phyloP scores from a whole-genome alignment of 441 rosid genomes.

The Brassica hybrid region DNA sequence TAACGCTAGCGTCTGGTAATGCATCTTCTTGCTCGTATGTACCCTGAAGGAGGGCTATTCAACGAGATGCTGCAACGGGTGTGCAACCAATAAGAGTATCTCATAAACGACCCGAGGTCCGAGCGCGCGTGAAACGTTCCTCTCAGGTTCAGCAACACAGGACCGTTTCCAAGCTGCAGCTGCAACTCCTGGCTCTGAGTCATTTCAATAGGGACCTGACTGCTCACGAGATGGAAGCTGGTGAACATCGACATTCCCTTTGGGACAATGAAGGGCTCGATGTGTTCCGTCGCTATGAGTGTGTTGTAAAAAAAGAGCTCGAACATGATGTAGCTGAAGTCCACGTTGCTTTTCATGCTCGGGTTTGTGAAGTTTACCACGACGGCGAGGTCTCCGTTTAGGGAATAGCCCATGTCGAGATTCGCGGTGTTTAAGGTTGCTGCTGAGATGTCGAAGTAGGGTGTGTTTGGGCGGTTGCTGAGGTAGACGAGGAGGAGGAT shows the following conservation, averaged over 20 bases:
- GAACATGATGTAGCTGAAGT: conserved; percentile 68
- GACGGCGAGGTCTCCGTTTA: conserved; percentile 68
- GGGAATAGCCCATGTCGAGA: conserved; percentile 63
- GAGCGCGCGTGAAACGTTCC: conserved; percentile 73
- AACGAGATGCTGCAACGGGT: conserved; percentile 57
- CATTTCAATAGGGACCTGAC: conserved; percentile 67
- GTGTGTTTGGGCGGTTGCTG: conserved; percentile 73
- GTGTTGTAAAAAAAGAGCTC: conserved; percentile 70
- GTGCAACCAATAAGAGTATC: conserved; percentile 72
- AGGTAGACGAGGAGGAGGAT: conserved; percentile 74
- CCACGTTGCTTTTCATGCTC: conserved; percentile 70
- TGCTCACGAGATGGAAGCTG: conserved; percentile 62
- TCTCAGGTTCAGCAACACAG: conserved; percentile 52
- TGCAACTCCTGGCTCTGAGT: conserved; percentile 51
- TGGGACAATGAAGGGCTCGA: conserved; percentile 66
- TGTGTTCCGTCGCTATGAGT: conserved; percentile 64
- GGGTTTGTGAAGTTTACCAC: conserved; percentile 89
- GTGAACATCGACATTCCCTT: conserved; percentile 50
- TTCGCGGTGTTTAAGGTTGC: conserved; percentile 77
- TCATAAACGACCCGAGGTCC: conserved; percentile 59
- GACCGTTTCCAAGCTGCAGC: conserved; percentile 54
- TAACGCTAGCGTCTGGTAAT: conserved; percentile 60
- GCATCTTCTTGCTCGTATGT: conserved; percentile 60
- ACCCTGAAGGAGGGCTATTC: conserved; percentile 71
- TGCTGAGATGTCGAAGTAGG: conserved; percentile 59